These are phyloP conservation scores for Astragalus membranaceus DNA, from an alignment of 306 rosid genomes.

Conservation along the genomic window DNA sequence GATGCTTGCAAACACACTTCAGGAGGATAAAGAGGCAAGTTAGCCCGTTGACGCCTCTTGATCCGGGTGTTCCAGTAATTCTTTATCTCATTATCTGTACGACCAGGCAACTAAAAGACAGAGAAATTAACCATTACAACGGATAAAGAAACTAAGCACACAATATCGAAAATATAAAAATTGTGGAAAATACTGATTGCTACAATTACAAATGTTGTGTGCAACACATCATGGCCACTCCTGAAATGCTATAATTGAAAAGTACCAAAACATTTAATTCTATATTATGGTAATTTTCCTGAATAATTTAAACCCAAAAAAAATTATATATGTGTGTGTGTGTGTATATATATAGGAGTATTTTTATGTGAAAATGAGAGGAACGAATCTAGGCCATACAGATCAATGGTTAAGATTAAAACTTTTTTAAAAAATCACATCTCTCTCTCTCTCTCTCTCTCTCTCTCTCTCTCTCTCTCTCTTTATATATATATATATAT, in stretches of 20 bases:
- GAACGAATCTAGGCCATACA: no score
- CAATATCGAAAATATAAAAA: slow-evolving; percentile 9
- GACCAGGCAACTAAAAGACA: slow-evolving; percentile 81
- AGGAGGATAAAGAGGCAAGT: slow-evolving; percentile 90
- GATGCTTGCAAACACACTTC: slow-evolving; percentile 52
- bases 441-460: no score
- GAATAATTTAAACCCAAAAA: slow-evolving; percentile 5
- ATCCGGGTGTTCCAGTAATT: slow-evolving; percentile 98
- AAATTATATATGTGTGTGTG: no score
- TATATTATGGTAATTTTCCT: background rate
- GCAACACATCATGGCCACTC: background rate
- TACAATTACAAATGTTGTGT: background rate
- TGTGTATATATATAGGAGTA: no score
- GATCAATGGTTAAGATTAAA: no score
- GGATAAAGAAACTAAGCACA: background rate
- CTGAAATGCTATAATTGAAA: slow-evolving; percentile 1
- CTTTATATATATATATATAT: no score
- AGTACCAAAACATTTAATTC: background rate
- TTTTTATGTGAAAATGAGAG: no score
- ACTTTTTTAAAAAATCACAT: no score
- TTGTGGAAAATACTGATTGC: background rate
- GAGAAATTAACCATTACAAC: slow-evolving; percentile 19
- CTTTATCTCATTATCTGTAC: slow-evolving; percentile 98
- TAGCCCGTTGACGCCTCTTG: slow-evolving; percentile 88
- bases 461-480: no score